Base-by-base conservation (phyloP, 106 monocot genomes). In the Dendrobium nobile region DNA sequence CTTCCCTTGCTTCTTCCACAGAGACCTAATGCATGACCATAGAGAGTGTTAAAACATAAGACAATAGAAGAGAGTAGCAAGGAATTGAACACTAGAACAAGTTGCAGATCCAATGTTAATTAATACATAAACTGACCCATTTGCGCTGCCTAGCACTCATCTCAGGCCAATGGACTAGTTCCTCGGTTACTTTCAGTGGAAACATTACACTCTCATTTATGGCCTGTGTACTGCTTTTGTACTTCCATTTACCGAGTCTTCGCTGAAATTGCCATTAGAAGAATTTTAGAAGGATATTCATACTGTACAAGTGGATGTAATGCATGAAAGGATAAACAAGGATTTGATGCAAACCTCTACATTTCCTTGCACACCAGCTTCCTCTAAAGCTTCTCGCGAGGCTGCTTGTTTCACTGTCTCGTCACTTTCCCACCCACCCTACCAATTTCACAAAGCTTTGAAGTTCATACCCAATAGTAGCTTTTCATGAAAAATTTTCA, bases 381-480 rank as follows among this genome's bases (percentile, higher is more conserved):
- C 96, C 84, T 96, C 96, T 27, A 92, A 80, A 7, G 93, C 93
- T 82, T 96, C 96, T 6, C 96, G 85, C 2, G 72, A 77, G 7
- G 88, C 93, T 18, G 90, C 96, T 84, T 96, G 65, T 26, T 82
- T 82, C 56, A 85, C 85, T 0, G 75, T 82, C 72, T 96, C 96
- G 77, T 93, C 91, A 22, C 26, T 56, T 51, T 96, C 96, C 96
- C 96, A 96, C 24, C 96, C 96, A 54, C 96, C 96, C 93, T 95
- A 81, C 61, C 47, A 42, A 48, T 9, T 4, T 26, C 27, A 51
- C 11, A 74, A 73, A 74, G 43, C 43, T 70, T 70, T 70, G 11
- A 70, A 37, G 28, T 70, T 37, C 2, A 70, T 37, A 22, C 4
- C 61, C 19, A 61, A n/a, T n/a, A 61, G n/a, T 6, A 61, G n/a